Conservation (phyloP, 1,284 basidiomycete species). For the Somion occarium region DNA sequence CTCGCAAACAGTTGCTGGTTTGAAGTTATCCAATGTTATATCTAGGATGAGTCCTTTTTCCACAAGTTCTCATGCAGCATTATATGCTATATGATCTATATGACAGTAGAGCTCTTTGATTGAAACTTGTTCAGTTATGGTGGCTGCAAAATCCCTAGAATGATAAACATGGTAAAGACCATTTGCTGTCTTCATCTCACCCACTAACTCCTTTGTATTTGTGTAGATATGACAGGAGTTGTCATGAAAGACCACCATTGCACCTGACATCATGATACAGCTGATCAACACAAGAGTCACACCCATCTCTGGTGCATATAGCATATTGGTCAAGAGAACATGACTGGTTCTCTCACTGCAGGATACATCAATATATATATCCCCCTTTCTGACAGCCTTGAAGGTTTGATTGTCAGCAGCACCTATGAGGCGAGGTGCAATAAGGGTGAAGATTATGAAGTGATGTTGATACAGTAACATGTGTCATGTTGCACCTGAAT, state of each 20-base stretch:
- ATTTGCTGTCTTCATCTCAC: neutral
- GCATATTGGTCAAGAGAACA: slow-evolving; percentile 27
- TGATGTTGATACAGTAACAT: slow-evolving; percentile 26
- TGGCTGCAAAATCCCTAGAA: neutral
- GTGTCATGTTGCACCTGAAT: slow-evolving; percentile 32
- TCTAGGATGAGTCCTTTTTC: slow-evolving; percentile 27
- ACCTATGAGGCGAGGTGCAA: slow-evolving; percentile 23
- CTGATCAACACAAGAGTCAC: slow-evolving; percentile 33
- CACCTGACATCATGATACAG: slow-evolving; percentile 27
- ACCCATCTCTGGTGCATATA: slow-evolving; percentile 29
- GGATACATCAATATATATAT: slow-evolving; percentile 26
- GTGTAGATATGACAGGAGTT: neutral
- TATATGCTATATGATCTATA: slow-evolving; percentile 32
- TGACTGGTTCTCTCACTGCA: slow-evolving; percentile 20
- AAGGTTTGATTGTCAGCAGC: slow-evolving; percentile 29
- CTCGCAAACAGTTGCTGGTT: slow-evolving; percentile 9
- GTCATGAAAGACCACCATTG: neutral
- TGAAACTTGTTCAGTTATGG: slow-evolving; percentile 13
- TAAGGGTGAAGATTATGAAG: slow-evolving; percentile 20
- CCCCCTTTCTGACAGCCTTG: slow-evolving; percentile 27
- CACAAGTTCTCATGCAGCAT: slow-evolving; percentile 20
- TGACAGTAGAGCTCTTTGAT: slow-evolving; percentile 29
- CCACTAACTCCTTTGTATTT: neutral
- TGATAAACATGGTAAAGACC: slow-evolving; percentile 5
- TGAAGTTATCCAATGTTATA: slow-evolving; percentile 17